phyloP scores from a whole-genome alignment of 2,329 filamentous ascomycete species.

The Fragosphaeria purpurea region DNA sequence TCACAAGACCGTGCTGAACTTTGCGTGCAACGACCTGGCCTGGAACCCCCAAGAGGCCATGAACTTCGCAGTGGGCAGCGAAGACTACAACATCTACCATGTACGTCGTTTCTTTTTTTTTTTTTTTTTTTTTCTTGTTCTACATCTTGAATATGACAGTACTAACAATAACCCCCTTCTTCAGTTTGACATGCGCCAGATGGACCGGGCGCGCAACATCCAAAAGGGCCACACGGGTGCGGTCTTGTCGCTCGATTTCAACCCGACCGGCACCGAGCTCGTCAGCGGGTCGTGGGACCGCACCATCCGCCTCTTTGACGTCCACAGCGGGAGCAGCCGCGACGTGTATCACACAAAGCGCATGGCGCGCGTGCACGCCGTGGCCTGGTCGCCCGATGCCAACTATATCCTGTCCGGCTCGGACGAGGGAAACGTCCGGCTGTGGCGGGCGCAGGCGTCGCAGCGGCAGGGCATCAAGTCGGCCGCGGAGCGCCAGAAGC shows the following conservation, averaged over 20 bases:
- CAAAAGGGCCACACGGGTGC: slow-evolving; percentile 38
- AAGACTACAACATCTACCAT: slow-evolving; percentile 87
- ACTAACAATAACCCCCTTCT: background rate
- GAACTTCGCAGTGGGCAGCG: slow-evolving; percentile 79
- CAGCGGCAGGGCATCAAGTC: slow-evolving; percentile 77
- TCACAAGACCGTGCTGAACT: slow-evolving; percentile 67
- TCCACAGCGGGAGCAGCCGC: slow-evolving; percentile 70
- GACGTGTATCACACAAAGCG: slow-evolving; percentile 97
- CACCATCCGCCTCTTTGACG: slow-evolving; percentile 76
- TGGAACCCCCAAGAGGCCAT: slow-evolving; percentile 76
- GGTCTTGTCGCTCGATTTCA: slow-evolving; percentile 95
- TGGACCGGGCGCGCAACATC: slow-evolving; percentile 16
- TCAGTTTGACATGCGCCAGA: slow-evolving; percentile 68
- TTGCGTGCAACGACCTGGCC: slow-evolving; percentile 72
- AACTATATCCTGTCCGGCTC: slow-evolving; percentile 84
- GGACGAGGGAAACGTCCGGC: slow-evolving; percentile 77
- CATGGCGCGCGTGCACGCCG: slow-evolving; percentile 74
- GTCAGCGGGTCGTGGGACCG: slow-evolving; percentile 84
- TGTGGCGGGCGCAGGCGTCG: slow-evolving; percentile 86
- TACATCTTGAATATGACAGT: background rate
- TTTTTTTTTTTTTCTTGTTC: background rate
- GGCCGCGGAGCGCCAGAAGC: slow-evolving; percentile 69
- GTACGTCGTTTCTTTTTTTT: slow-evolving; percentile 9
- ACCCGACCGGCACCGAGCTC: slow-evolving; percentile 86
- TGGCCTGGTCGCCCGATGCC: slow-evolving; percentile 59